Percentiles rank a stretch among this genome's conserved stretches.
These are phyloP conservation scores for Colletotrichum phormii DNA, from an alignment of 2,329 filamentous ascomycete species.

Conservation along the genomic window DNA sequence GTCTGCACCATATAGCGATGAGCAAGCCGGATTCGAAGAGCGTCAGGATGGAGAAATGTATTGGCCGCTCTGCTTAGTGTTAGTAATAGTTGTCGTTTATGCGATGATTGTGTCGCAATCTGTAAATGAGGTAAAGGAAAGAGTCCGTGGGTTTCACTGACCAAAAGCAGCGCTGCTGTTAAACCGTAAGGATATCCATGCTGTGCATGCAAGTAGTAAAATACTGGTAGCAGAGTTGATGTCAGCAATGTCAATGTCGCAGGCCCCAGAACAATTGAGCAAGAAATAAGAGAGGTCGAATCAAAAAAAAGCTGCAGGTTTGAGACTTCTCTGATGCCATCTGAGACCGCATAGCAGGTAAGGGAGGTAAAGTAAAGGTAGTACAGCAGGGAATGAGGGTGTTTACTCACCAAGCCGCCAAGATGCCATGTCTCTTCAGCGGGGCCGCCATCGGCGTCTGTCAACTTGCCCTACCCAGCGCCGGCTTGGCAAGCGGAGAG, in stretches of 20 bases:
- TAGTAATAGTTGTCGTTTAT: neutral
- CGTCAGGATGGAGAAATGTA: constrained; percentile 49
- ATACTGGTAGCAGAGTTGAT: neutral
- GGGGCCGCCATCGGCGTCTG: constrained; percentile 31
- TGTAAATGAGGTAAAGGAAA: neutral
- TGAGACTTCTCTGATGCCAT: neutral
- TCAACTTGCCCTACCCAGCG: neutral
- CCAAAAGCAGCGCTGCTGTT: constrained; percentile 51
- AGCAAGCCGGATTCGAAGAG: constrained; percentile 41
- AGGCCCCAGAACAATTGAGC: neutral
- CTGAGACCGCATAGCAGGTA: neutral
- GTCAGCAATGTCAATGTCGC: neutral
- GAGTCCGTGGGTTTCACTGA: constrained; percentile 37
- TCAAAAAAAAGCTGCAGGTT: neutral
- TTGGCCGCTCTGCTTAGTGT: constrained; percentile 44
- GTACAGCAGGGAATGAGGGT: constrained; percentile 7
- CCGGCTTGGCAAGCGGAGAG: constrained; percentile 27
- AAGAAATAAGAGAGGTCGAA: neutral
- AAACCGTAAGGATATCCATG: constrained; percentile 46
- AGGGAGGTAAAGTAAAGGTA: neutral
- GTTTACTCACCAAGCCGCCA: constrained; percentile 35
- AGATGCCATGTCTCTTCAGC: constrained; percentile 34
- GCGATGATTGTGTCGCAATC: neutral
- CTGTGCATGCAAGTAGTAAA: constrained; percentile 21
- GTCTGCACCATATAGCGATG: constrained; percentile 34